phyloP scores from a whole-genome alignment of 495 filamentous ascomycete genomes.

The Penicillium psychrofluorescens region DNA sequence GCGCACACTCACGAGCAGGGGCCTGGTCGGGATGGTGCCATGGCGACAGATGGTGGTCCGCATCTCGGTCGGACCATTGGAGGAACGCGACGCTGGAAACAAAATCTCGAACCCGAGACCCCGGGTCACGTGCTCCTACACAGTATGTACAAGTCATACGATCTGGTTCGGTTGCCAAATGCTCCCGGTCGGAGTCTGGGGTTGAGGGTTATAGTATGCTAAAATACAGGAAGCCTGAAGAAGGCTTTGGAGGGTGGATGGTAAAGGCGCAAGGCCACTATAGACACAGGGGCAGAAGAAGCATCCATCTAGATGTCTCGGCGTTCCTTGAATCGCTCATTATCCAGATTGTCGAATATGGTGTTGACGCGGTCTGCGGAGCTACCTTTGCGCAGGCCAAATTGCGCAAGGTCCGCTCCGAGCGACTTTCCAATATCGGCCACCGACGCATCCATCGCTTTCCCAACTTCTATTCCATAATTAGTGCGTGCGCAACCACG shows the following conservation, averaged over 20 bases:
- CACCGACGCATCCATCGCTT: conserved; percentile 55
- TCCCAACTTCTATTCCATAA: conserved; percentile 47
- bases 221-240: conserved; percentile 14
- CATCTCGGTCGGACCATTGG: conserved; percentile 3
- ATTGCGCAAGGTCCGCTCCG: conserved; percentile 54
- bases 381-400: conserved; percentile 49
- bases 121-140: too few relatives aligned
- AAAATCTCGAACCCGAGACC: too few relatives aligned
- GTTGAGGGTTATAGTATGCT: conserved; percentile 9
- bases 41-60: neutral
- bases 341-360: conserved; percentile 24
- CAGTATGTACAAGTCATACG: too few relatives aligned
- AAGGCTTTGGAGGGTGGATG: neutral
- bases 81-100: neutral
- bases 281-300: too few relatives aligned
- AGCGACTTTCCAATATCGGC: conserved; percentile 53
- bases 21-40: neutral
- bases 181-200: conserved; percentile 2
- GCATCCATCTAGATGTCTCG: conserved; percentile 16
- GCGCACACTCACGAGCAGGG: neutral
- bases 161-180: too few relatives aligned
- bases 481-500: neutral
- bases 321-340: conserved; percentile 22
- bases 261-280: too few relatives aligned
- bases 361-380: conserved; percentile 5